Conservation (phyloP, 768 basidiomycete genomes). For the Postia placenta region DNA sequence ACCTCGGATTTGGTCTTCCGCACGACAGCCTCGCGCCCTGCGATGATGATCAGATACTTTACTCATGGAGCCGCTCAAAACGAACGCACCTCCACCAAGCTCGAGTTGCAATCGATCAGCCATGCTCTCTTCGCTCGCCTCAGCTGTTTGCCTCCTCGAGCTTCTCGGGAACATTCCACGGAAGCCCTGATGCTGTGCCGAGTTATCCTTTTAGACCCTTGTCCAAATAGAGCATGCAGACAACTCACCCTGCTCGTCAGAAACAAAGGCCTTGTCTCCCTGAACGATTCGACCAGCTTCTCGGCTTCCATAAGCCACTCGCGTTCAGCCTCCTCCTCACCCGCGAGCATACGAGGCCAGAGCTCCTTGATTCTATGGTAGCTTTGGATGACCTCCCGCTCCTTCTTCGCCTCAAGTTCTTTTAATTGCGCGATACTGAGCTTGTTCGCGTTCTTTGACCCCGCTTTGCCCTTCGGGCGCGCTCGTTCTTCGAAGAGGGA, state of each 20-base stretch:
- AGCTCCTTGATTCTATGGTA: slow-evolving; percentile 57
- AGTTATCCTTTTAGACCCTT: no score
- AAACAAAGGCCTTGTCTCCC: slow-evolving; percentile 83
- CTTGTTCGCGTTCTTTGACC: slow-evolving; percentile 34
- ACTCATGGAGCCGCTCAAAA: background rate
- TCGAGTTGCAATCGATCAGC: slow-evolving; percentile 72
- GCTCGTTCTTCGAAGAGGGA: slow-evolving; percentile 64
- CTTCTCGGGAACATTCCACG: slow-evolving; percentile 62
- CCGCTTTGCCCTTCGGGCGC: slow-evolving; percentile 31
- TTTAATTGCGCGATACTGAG: slow-evolving; percentile 54
- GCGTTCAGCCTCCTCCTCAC: slow-evolving; percentile 46
- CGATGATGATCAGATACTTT: background rate
- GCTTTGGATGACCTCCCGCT: slow-evolving; percentile 54
- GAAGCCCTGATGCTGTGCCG: slow-evolving; percentile 36
- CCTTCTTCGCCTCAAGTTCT: slow-evolving; percentile 59
- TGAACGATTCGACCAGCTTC: slow-evolving; percentile 81
- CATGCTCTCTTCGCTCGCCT: slow-evolving; percentile 67
- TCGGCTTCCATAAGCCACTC: slow-evolving; percentile 85
- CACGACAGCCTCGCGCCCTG: slow-evolving; percentile 53
- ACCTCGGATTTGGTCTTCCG: slow-evolving; percentile 42
- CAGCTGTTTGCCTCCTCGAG: slow-evolving; percentile 34
- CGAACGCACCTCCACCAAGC: slow-evolving; percentile 41
- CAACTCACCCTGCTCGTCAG: slow-evolving; percentile 62
- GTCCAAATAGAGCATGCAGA: background rate
- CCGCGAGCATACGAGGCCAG: slow-evolving; percentile 49